phyloP scores from a whole-genome alignment of 2,329 filamentous ascomycete species.

The Diaporthe ampelina region DNA sequence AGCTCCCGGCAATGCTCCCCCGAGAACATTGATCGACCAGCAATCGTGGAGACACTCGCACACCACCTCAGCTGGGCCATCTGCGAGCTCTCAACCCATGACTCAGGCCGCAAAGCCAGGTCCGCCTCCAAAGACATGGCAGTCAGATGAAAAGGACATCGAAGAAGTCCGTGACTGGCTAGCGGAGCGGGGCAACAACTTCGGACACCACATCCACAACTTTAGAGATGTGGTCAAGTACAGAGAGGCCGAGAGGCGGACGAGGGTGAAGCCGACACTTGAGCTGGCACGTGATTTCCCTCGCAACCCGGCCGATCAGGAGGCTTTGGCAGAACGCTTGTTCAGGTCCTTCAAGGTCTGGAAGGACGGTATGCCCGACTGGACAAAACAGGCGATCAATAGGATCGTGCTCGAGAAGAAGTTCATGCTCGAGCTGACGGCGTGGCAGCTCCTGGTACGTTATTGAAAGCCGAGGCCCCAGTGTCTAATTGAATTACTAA shows the following conservation, averaged over 20 bases:
- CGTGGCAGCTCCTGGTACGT: neutral
- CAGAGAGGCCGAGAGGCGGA: neutral
- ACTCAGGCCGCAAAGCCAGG: no score
- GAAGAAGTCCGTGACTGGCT: rapidly evolving
- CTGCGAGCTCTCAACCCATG: no score
- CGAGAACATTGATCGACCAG: no score
- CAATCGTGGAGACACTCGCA: neutral
- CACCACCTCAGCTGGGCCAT: no score
- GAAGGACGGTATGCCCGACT: neutral
- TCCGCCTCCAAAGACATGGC: no score
- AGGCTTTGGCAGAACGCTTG: neutral
- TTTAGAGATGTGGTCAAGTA: neutral
- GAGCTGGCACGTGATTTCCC: neutral
- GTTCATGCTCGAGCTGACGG: neutral
- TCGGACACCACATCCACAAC: neutral
- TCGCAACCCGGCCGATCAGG: neutral
- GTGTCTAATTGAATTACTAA: no score
- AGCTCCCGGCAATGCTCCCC: neutral
- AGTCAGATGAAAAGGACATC: no score
- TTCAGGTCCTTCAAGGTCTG: neutral
- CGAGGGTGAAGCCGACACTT: neutral
- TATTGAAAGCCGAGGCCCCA: neutral
- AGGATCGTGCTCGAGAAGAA: neutral
- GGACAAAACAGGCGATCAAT: neutral
- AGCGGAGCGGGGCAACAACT: neutral